Conservation (phyloP, 1,139 yeast genomes). For the Yamadazyma mexicana region DNA sequence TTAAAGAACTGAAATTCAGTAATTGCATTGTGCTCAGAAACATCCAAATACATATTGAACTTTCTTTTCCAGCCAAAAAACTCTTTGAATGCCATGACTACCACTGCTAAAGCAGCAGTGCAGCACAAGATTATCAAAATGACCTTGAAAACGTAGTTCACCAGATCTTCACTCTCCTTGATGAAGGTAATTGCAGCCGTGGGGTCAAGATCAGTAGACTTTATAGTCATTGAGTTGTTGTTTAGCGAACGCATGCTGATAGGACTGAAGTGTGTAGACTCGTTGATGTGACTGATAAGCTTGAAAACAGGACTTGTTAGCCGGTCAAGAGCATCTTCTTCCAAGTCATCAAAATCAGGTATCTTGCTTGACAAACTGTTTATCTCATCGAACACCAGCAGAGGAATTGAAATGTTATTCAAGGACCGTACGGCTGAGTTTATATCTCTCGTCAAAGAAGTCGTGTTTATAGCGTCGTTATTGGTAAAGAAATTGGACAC, state of each 20-base stretch:
- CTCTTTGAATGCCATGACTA: conserved; percentile 47
- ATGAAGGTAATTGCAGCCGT: conserved; percentile 18
- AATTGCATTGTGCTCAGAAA: background rate
- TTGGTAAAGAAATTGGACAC: conserved; percentile 54
- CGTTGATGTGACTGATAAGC: conserved; percentile 18
- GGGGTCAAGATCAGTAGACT: conserved; percentile 17
- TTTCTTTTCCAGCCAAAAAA: conserved; percentile 51
- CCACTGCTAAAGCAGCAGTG: conserved; percentile 23
- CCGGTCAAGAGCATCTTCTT: conserved; percentile 28
- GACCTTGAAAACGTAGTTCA: conserved; percentile 9
- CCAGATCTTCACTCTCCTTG: conserved; percentile 1
- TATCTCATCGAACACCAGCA: conserved; percentile 54
- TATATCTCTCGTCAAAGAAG: conserved; percentile 33
- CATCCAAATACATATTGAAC: conserved; percentile 21
- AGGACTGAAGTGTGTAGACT: conserved; percentile 6
- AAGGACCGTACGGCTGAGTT: conserved; percentile 60
- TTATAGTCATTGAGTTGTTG: conserved; percentile 11
- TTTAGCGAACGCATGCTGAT: background rate
- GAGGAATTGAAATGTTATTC: conserved; percentile 61
- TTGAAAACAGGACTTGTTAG: conserved; percentile 21
- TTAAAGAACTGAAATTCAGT: conserved; percentile 13
- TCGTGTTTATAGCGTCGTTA: conserved; percentile 31
- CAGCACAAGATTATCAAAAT: conserved; percentile 28
- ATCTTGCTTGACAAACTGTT: conserved; percentile 43
- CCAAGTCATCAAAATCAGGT: conserved; percentile 58